Base-by-base conservation (phyloP, 2,329 filamentous ascomycete genomes). In the Bipolaris sorokiniana region DNA sequence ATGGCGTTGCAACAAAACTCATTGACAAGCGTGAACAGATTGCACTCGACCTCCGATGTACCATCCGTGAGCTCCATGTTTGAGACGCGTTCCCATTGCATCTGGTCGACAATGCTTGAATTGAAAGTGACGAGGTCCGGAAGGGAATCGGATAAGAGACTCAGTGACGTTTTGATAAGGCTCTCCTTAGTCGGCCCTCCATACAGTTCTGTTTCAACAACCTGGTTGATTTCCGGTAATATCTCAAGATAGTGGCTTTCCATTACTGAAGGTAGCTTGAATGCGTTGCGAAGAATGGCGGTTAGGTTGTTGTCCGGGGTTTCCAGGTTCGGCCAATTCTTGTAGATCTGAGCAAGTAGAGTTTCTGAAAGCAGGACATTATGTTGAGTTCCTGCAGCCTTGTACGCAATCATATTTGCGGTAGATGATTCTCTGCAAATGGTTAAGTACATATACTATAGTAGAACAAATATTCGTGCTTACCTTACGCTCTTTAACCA, bases 61-160 rank as follows among this genome's bases (percentile, higher is more conserved):
- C 71, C 76, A n/a, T 73, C 70, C 1, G 75, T 67, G 34, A 74
- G 63, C 15, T 82, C 80, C 3, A 83, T 76, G 20, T 82, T 71
- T 2, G 74, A 73, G 1, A 83, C 79, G 33, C 84, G 81, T 68
- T 90, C 87, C 87, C 87, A 89, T 2, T 78, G 77, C 64, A 81
- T 80, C 58, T 88, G 84, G 65, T 90, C 87, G 22, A 89, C 84
- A 2, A 81, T 76, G 16, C 84, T 87, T 7, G 80, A 77, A 36
- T 80, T 81, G 64, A 87, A 88, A 0, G 85, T 86, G 37, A 88
- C 80, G 33, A 90, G 71, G 51, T 85, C 82, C 4, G 83, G 82
- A 10, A 84, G 77, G 82, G 72, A 54, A 74, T 75, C 37, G 61
- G 71, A 44, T 74, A 78, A 6, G 77, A 65, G 62, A 7, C 56